Base-by-base conservation (phyloP, 106 monocot species). In the Allium fistulosum region DNA sequence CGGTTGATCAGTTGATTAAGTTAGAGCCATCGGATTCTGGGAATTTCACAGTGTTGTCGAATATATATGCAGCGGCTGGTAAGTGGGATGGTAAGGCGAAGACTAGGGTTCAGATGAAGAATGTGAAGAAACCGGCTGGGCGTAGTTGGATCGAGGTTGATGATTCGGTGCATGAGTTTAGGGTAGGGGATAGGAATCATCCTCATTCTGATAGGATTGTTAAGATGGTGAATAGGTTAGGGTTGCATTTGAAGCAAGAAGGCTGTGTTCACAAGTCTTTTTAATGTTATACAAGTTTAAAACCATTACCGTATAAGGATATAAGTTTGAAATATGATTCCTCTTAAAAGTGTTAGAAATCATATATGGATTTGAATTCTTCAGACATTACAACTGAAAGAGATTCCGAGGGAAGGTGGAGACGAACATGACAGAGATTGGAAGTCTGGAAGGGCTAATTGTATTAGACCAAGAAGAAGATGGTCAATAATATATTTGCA, bases 131-230 rank as follows among this genome's bases (percentile, higher is more conserved):
- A 53, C 79, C 62, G 27, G 62, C 84, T 15, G 93, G 93, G 16
- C 84, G 79, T 17, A 94, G 93, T 68, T 90, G 79, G 77, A 84
- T 90, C 62, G 93, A 94, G 68, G 68, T 94, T 6, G 68, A 75
- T 63, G 82, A 80, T 65, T 63, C 66, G 2, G 71, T 94, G 16
- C 85, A 86, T 69, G 84, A 94, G 64, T 94, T 90, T 63, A 94
- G 84, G 2, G 82, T 74, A 0, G 85, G 78, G 5, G 87, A 90
- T 70, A 75, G 75, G 49, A 72, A 71, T 26, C 87, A 94, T 45
- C 80, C 82, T 15, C 75, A 90, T 11, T 66, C 85, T 3, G 69
- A 67, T 59, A 70, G 76, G 57, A 85, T 90, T 58, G 65, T 80
- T 4, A 68, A 59, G 57, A 94, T 94, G 90, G 59, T 94, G 52